These are phyloP conservation scores for Neurospora sp. DNA, from an alignment of 495 filamentous ascomycete species.

Conservation along the genomic window DNA sequence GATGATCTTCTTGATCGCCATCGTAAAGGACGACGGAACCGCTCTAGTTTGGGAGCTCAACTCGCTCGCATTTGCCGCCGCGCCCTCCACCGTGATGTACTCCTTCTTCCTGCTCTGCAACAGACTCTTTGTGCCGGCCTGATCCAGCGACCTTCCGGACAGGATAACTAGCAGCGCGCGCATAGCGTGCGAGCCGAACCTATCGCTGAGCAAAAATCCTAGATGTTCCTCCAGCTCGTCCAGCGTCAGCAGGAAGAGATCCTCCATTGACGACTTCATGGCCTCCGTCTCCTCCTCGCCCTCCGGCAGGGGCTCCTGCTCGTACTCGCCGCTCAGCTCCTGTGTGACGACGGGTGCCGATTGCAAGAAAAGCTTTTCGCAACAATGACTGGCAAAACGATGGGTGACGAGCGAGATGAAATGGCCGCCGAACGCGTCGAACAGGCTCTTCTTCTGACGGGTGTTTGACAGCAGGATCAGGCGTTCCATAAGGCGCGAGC, in stretches of 20 bases:
- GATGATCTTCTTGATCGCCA: conserved; percentile 70
- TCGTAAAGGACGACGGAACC: conserved; percentile 69
- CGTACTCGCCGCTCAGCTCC: conserved; percentile 45
- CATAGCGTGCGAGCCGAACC: conserved; percentile 84
- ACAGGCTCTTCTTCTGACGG: conserved; percentile 73
- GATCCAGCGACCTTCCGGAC: conserved; percentile 65
- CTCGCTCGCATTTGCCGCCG: conserved; percentile 17
- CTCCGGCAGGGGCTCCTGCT: conserved; percentile 14
- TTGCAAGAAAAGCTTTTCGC: conserved; percentile 81
- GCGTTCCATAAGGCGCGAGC: conserved; percentile 85
- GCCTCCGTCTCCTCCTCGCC: conserved; percentile 16
- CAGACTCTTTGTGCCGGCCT: conserved; percentile 52
- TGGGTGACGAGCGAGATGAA: conserved; percentile 86
- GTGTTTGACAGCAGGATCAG: conserved; percentile 73
- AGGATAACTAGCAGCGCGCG: conserved; percentile 77
- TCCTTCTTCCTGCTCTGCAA: conserved; percentile 88
- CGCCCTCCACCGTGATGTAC: conserved; percentile 48
- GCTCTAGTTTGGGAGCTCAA: conserved; percentile 32
- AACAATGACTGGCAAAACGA: conserved; percentile 93
- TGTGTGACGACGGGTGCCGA: conserved; percentile 68
- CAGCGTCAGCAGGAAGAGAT: conserved; percentile 69
- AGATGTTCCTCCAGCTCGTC: conserved; percentile 77
- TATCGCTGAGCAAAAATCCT: conserved; percentile 74
- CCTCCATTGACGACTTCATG: conserved; percentile 57
- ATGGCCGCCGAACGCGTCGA: conserved; percentile 74